phyloP scores from a whole-genome alignment of 805 yeast species.

The Sugiyamaella valdiviana region DNA sequence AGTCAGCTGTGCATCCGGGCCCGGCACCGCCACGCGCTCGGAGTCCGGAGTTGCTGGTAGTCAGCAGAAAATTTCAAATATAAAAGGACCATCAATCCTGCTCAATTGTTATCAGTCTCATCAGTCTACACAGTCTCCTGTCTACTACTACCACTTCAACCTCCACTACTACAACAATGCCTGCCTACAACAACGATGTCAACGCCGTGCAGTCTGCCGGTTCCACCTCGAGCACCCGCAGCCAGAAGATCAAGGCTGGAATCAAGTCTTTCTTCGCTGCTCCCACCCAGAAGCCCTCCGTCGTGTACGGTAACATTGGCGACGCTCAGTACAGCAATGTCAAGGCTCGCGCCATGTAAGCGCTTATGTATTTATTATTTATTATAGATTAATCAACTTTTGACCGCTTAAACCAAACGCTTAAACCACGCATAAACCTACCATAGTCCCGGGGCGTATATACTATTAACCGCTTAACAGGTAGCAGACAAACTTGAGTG shows the following conservation, averaged over 20 bases:
- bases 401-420: not conserved
- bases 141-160: not conserved
- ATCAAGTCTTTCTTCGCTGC: not conserved
- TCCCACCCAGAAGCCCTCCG: not conserved
- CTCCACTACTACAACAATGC: slow-evolving; percentile 1
- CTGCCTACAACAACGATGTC: slow-evolving; percentile 1
- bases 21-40: no score
- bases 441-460: no score
- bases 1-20: no score
- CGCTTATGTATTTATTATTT: no score
- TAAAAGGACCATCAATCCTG: slow-evolving; percentile 12
- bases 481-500: no score
- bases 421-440: not conserved
- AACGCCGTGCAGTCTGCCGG: not conserved
- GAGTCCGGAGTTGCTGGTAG: no score
- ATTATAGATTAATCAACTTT: not conserved
- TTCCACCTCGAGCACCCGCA: not conserved
- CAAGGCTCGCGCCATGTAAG: slow-evolving; percentile 2
- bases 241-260: not conserved
- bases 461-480: no score
- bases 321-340: not conserved
- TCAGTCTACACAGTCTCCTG: not conserved
- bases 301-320: slow-evolving; percentile 1
- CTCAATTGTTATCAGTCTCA: not conserved
- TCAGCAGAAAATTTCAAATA: slow-evolving; percentile 47